A percentile compares a stretch with the other conserved stretches of the same genome.
Evolutionary conservation across 2,329 filamentous ascomycete species (phyloP).

Genomic region (Phialophora expanda): DNA sequence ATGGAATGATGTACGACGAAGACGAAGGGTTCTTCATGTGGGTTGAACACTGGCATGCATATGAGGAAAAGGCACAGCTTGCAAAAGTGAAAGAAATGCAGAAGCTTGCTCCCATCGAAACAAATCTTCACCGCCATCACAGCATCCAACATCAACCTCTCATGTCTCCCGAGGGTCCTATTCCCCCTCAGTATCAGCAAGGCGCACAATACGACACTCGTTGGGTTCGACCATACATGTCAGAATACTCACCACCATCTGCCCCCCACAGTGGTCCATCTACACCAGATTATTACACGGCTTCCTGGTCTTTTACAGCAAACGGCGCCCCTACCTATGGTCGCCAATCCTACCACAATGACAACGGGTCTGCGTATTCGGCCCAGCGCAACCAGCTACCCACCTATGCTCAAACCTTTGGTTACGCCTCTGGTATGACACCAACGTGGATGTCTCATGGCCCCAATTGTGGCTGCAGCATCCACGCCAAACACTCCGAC

Average conservation of each 20-base stretch:
- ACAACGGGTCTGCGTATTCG: slow-evolving; percentile 29
- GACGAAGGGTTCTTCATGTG: slow-evolving; percentile 70
- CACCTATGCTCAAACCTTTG: slow-evolving; percentile 28
- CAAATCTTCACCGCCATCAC: slow-evolving; percentile 62
- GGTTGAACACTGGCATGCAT: slow-evolving; percentile 70
- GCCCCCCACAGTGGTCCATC: slow-evolving; percentile 55
- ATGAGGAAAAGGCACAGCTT: slow-evolving; percentile 59
- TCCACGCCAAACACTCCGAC: slow-evolving; percentile 57
- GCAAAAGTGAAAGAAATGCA: slow-evolving; percentile 52
- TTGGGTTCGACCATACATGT: slow-evolving; percentile 56
- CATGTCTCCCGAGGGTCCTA: slow-evolving; percentile 55
- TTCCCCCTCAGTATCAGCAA: slow-evolving; percentile 58
- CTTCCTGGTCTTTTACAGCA: slow-evolving; percentile 50
- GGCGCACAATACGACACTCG: slow-evolving; percentile 55
- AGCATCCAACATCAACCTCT: slow-evolving; percentile 55
- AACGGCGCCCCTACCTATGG: slow-evolving; percentile 24
- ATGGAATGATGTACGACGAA: slow-evolving; percentile 79
- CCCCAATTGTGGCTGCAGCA: slow-evolving; percentile 54
- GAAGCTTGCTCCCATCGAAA: slow-evolving; percentile 68
- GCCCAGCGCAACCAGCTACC: slow-evolving; percentile 34
- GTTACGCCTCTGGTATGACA: slow-evolving; percentile 25
- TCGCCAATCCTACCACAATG: slow-evolving; percentile 31
- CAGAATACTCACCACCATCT: slow-evolving; percentile 59
- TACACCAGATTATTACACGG: slow-evolving; percentile 55
- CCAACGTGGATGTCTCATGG: slow-evolving; percentile 54